phyloP scores from a whole-genome alignment of 1,284 basidiomycete species.

The Puccinia triticina region DNA sequence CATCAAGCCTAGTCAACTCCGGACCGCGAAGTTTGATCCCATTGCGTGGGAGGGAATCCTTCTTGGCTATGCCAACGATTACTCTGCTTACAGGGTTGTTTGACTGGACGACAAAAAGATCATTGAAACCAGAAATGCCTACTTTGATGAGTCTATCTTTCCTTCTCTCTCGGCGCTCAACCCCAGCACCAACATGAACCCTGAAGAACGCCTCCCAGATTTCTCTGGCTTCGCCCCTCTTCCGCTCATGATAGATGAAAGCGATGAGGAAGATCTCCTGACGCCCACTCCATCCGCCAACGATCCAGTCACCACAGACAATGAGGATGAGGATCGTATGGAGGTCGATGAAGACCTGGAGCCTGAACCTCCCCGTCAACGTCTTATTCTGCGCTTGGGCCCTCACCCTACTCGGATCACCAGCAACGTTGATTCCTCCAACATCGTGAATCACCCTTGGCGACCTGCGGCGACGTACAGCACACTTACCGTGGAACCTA shows the following conservation, averaged over 20 bases:
- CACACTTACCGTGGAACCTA: neutral
- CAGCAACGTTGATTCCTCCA: neutral
- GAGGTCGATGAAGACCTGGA: no score
- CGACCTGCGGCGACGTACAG: neutral
- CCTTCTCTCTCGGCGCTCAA: neutral
- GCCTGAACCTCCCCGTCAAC: no score
- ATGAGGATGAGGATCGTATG: no score
- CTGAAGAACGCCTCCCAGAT: neutral
- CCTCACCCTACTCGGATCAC: neutral
- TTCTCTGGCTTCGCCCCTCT: neutral
- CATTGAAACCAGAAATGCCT: neutral
- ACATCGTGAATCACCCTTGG: neutral
- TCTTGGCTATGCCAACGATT: neutral
- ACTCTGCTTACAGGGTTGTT: neutral
- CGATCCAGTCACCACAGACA: no score
- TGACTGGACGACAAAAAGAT: neutral
- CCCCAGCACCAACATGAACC: neutral
- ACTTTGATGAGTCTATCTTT: constrained; percentile 1
- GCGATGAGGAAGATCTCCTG: no score
- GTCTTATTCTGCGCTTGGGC: no score
- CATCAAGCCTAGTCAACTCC: neutral
- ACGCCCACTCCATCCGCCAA: no score
- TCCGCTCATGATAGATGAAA: neutral
- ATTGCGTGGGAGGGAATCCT: neutral
- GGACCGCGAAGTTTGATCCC: neutral